These are phyloP conservation scores for Margaritispora aquatica DNA, from an alignment of 495 filamentous ascomycete species.

Conservation along the genomic window DNA sequence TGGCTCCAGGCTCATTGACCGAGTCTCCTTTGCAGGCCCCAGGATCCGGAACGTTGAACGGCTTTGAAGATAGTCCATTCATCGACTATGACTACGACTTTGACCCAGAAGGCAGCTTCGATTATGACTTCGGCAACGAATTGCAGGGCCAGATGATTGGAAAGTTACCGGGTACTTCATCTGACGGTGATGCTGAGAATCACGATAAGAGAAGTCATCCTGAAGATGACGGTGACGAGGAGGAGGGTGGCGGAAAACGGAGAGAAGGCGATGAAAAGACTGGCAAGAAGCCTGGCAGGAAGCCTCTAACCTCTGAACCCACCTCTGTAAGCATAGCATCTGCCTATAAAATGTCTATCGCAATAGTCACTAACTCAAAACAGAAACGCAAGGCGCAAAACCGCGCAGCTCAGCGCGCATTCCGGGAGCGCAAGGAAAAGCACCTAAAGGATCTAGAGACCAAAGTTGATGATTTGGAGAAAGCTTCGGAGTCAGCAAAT, in stretches of 20 bases:
- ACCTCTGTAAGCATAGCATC: conserved; percentile 68
- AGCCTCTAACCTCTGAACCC: conserved; percentile 91
- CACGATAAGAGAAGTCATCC: conserved; percentile 80
- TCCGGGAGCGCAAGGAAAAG: conserved; percentile 96
- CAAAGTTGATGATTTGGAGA: conserved; percentile 90
- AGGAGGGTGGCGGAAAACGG: conserved; percentile 67
- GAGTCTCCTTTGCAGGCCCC: conserved; percentile 45
- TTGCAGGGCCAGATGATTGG: conserved; percentile 63
- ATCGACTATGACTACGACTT: conserved; percentile 71
- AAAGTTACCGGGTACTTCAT: conserved; percentile 56
- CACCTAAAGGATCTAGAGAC: conserved; percentile 93
- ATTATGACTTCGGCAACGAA: conserved; percentile 55
- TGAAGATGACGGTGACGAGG: conserved; percentile 60
- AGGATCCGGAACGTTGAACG: conserved; percentile 37
- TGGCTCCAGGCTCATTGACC: conserved; percentile 47
- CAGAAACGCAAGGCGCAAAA: conserved; percentile 99
- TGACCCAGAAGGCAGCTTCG: conserved; percentile 56
- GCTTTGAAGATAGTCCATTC: conserved; percentile 69
- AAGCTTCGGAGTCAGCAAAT: conserved; percentile 72
- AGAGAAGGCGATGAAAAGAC: conserved; percentile 69
- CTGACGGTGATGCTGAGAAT: conserved; percentile 55
- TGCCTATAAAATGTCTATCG: not conserved
- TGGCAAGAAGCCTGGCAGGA: conserved; percentile 92
- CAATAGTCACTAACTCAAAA: conserved; percentile 27
- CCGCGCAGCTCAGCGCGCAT: conserved; percentile 90